Conservation (phyloP, 257 asterid genomes). For the Solanum verrucosum region DNA sequence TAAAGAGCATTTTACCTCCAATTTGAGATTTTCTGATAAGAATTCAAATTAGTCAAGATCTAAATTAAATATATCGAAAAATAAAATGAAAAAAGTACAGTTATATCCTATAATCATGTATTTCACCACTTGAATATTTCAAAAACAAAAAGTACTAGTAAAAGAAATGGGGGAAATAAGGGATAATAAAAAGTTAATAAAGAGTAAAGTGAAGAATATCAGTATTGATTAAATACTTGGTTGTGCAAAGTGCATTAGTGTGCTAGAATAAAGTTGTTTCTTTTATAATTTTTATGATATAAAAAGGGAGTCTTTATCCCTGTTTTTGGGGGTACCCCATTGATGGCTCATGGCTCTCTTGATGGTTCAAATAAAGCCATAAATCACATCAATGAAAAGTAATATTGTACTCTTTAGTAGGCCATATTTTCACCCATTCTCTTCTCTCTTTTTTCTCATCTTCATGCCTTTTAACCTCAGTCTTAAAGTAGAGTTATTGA, state of each 20-base stretch:
- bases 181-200: background rate
- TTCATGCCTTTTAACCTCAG: slow-evolving; percentile 14
- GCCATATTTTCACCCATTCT: background rate
- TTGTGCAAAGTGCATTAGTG: background rate
- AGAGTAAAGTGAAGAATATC: slow-evolving; percentile 2
- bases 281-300: background rate
- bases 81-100: background rate
- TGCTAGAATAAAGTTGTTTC: background rate
- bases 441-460: background rate
- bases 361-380: slow-evolving; percentile 39
- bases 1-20: background rate
- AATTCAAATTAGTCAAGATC: background rate
- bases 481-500: slow-evolving; percentile 19
- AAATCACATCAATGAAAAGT: slow-evolving; percentile 78
- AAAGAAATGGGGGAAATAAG: background rate
- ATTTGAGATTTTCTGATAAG: background rate
- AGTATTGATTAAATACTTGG: background rate
- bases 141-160: background rate
- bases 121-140: background rate
- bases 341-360: slow-evolving; percentile 23
- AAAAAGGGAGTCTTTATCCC: slow-evolving; percentile 15
- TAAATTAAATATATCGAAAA: background rate
- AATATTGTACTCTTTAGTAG: slow-evolving; percentile 10
- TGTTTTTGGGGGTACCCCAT: slow-evolving; percentile 19
- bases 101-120: background rate